Base-by-base conservation (phyloP, 106 monocot genomes). In the Dendrobium chrysotoxum region DNA sequence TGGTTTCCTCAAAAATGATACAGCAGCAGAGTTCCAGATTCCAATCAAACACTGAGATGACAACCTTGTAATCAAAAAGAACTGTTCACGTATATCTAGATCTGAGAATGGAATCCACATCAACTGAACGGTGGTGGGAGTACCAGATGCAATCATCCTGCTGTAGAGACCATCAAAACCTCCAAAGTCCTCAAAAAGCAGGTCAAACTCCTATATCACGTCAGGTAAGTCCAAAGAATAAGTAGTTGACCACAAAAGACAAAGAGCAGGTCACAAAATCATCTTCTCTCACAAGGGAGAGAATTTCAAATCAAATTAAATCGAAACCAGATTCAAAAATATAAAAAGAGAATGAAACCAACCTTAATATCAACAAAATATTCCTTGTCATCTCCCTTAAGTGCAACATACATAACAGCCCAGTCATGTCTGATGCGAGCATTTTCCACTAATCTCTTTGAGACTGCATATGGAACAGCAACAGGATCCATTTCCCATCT, bases 401-500 rank as follows among this genome's bases (percentile, higher is more conserved):
- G 90, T 68, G 85, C 40, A 85, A 95, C 79, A 82, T 82, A 92
- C 95, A 95, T 92, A 80, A 85, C 92, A 84, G 79, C 95, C 95
- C 95, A 95, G 40, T 95, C 95, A 86, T 92, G 92, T 31, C 95
- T 90, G 77, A 95, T 95, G 11, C 88, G 84, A 79, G 90, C 92
- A 88, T 79, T 82, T 79, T 85, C 90, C 25, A 92, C 64, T 75
- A 95, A 80, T 83, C 88, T 95, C 85, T 84, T 92, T 23, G 95
- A 92, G 58, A 95, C 81, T 44, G 88, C 95, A 87, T 81, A 92
- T 57, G 95, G 95, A 84, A 95, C 85, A 72, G 95, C 92, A 12
- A 95, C 90, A 57, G 95, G 92, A 86, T 95, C 92, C 79, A 95
- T 92, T 84, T 95, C 95, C 95, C 95, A 95, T 85, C 92, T 88